Conservation (phyloP, 1,284 basidiomycete species). For the Microbotryum silenes-acaulis region DNA sequence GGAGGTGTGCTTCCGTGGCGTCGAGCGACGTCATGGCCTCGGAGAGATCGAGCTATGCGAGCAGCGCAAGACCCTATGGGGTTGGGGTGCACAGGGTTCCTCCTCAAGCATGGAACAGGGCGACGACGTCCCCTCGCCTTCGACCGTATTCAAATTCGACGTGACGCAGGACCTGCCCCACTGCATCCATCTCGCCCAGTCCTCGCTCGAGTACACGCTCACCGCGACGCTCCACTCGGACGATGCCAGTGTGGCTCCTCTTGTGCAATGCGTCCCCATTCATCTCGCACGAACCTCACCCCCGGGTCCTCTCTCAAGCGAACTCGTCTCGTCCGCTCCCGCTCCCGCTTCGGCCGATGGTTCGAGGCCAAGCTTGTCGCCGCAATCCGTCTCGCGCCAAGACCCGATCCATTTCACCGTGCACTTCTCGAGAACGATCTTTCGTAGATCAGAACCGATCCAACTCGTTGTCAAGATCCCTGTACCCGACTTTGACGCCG, state of each 20-base stretch:
- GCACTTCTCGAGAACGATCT: conserved; percentile 12
- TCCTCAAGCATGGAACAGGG: background rate
- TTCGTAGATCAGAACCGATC: conserved; percentile 18
- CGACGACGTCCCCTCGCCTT: conserved; percentile 12
- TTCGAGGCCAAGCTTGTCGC: background rate
- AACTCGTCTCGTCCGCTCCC: background rate
- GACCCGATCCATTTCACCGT: conserved; percentile 13
- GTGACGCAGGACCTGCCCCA: conserved; percentile 28
- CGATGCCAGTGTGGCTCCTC: background rate
- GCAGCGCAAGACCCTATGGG: conserved; percentile 24
- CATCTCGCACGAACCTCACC: conserved; percentile 22
- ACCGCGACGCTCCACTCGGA: conserved; percentile 9
- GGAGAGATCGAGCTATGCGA: conserved; percentile 65
- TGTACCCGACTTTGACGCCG: conserved; percentile 19
- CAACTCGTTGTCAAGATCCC: conserved; percentile 18
- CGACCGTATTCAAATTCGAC: conserved; percentile 18
- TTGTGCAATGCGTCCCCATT: conserved; percentile 16
- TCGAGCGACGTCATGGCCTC: conserved; percentile 38
- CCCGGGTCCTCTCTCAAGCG: conserved; percentile 4
- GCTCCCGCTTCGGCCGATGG: background rate
- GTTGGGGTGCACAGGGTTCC: conserved; percentile 9
- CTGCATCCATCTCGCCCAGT: conserved; percentile 24
- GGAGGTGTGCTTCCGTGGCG: conserved; percentile 16
- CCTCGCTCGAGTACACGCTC: conserved; percentile 26
- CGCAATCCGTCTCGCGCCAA: conserved; percentile 1